These are phyloP conservation scores for Phragmites australis DNA, from an alignment of 176 grass and related monocot species.

Conservation along the genomic window DNA sequence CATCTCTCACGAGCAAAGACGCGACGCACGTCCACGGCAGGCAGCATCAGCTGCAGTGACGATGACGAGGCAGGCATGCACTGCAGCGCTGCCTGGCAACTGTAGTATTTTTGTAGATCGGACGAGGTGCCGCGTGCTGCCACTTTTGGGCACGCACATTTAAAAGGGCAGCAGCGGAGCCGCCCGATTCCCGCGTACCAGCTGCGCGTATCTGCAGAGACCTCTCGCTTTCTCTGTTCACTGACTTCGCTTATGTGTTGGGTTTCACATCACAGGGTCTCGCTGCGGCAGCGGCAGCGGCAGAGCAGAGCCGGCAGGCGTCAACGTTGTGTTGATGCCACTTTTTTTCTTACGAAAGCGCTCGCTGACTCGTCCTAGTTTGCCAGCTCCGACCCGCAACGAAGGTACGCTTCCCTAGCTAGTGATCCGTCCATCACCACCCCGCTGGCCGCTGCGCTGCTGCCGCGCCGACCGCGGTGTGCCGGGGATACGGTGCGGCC, in stretches of 20 bases:
- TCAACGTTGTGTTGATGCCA: neutral
- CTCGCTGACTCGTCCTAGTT: too few relatives aligned
- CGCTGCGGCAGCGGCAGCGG: neutral
- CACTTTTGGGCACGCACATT: slow-evolving; percentile 49
- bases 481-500: too few relatives aligned
- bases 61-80: neutral
- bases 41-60: slow-evolving; percentile 27
- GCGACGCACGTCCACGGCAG: slow-evolving; percentile 1
- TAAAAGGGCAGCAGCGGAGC: neutral
- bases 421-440: too few relatives aligned
- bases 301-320: neutral
- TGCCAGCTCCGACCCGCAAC: too few relatives aligned
- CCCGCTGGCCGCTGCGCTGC: too few relatives aligned
- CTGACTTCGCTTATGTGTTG: neutral
- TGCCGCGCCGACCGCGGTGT: too few relatives aligned
- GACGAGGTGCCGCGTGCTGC: slow-evolving; percentile 42
- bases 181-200: slow-evolving; percentile 10
- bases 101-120: slow-evolving; percentile 25
- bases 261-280: neutral
- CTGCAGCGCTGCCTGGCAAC: neutral
- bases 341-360: too few relatives aligned
- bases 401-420: too few relatives aligned
- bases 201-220: neutral
- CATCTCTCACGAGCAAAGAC: slow-evolving; percentile 36
- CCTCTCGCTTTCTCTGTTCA: slow-evolving; percentile 4